Base-by-base conservation (phyloP, 2,329 filamentous ascomycete genomes). In the Aspergillus felis region DNA sequence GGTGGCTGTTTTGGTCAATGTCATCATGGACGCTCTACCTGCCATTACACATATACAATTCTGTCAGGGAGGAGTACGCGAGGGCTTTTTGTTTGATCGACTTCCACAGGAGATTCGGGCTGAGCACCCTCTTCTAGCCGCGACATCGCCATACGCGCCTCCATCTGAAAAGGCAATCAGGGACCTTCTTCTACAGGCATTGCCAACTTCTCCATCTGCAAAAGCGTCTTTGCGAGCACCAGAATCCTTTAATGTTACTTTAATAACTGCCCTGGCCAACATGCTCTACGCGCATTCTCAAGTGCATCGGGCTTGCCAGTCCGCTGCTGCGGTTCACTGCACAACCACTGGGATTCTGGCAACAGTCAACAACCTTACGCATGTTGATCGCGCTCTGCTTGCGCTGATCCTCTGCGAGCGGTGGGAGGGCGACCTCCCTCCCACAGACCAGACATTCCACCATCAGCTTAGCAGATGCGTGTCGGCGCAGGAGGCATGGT, bases 11-110 rank as follows among this genome's bases (percentile, higher is more conserved):
- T 85, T 96, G 4, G 85, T 96, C n/a, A 84, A 88, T 32, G 87
- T 89, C 20, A 82, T 97, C 17, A 79, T 88, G 32, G 78, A 83
- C 44, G 84, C 86, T 0, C 81, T 96, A 2, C 89, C 89, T 3
- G 81, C 81, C 47, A 87, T 96, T 63, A 84, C 85, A 47, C 81
- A 84, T 25, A 89, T 92, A 2, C 88, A 87, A 0, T 97, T 96
- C 74, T 95, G 91, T 69, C 88, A 91, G 65, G 91, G 92, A 22
- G 92, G 92, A 7, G 92, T 96, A 60, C 82, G 92, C 44, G 92
- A 96, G 74, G 92, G 92, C 0, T 87, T 87, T 47, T 77, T 96
- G 42, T 91, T 91, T 75, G 85, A 89, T 74, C 86, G 82, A 59
- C 81, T 96, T 10, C 79, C 85, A 0, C 64, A 73, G 0, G 70